Evolutionary conservation across 352 stramenopile genomes (phyloP), one percentile per base, ranked within the genome.

Genomic region (Pythium graminicola): DNA sequence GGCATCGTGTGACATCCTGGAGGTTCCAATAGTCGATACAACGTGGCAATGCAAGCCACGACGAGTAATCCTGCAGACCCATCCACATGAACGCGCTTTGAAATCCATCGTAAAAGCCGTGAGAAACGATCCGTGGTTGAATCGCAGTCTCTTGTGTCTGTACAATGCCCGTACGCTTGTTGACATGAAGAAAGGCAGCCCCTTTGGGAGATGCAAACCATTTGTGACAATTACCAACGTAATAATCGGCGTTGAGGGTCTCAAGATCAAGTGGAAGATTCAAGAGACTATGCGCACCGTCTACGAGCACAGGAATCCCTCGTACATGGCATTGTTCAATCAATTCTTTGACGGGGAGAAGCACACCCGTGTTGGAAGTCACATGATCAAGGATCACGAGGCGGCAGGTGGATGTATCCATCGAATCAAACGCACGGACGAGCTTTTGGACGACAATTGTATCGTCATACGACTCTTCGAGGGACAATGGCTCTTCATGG

Each of bases 171-270:
- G 60, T 55, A n/a, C 45, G 72, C 47, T 63, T 66, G 57, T 64
- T 84, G 42, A 83, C 80, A 26, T 96, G 88, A 35, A 98, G 55
- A 56, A 97, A 85, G 0, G 82, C 94, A 0, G 86, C 84, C 4
- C 90, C 91, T 35, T 87, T 79, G 4, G 90, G 78, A 14, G 88
- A 86, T 23, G 84, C 92, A 31, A 97, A 89, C 91, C 92, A 98
- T 60, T 98, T 98, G 72, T 98, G 94, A 62, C 85, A 95, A 69
- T 98, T 98, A 26, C 81, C 81, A 2, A 93, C 70, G 65, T 97
- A 98, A 59, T 96, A 96, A 62, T 98, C 90, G 20, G 93, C 81
- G 13, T 59, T 51, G n/a, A 92, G 53, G 0, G 50, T 65, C 1
- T 72, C 59, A 2, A 97, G 50, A 60, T 94, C 50, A 26, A 97